Base-by-base conservation (phyloP, 352 stramenopile species). In the Globisporangium iwayamae region DNA sequence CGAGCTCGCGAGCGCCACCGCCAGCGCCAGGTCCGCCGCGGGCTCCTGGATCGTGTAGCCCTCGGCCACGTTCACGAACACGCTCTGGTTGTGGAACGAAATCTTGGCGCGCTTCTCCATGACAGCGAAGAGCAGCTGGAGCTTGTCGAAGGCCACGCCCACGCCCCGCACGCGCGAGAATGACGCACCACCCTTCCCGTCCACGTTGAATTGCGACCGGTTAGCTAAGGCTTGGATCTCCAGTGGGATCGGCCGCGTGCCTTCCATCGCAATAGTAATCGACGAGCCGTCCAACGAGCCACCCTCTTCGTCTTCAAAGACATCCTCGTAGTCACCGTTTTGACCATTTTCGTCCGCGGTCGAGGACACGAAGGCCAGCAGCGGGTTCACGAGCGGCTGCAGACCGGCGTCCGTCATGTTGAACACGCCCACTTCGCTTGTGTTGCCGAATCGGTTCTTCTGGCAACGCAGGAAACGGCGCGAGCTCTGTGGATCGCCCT, bases 391-490 rank as follows among this genome's bases (percentile, higher is more conserved):
- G 32, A 97, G 70, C 57, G 91, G 84, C 41, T 82, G 71, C 3
- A 97, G 68, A 9, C 90, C 91, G 41, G 74, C 72, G 58, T 95
- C 85, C 13, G 78, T 94, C 93, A 99, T 99, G 66, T 91, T 86
- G 67, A 98, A 98, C 28, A 99, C 90, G 11, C 94, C 96, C n/a
- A 98, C 93, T 68, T 98, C 95, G 63, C 94, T 96, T 9, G 89
- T 97, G 30, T 91, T 96, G 43, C 96, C 96, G 67, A 99, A 99
- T 16, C 95, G 91, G 82, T 98, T 98, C 70, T 99, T 99, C 22
- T 93, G 83, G 48, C 92, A 97, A 10, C 96, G 82, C 16, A 98
- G 60, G 39, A 98, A 93, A n/a, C 97, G 82, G 11, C 90, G 84
- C 7, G 81, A 58, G 60, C 83, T 91, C 60, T 93, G 76, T 9